Conservation (phyloP, 495 filamentous ascomycete genomes). For the Cercophora samala region DNA sequence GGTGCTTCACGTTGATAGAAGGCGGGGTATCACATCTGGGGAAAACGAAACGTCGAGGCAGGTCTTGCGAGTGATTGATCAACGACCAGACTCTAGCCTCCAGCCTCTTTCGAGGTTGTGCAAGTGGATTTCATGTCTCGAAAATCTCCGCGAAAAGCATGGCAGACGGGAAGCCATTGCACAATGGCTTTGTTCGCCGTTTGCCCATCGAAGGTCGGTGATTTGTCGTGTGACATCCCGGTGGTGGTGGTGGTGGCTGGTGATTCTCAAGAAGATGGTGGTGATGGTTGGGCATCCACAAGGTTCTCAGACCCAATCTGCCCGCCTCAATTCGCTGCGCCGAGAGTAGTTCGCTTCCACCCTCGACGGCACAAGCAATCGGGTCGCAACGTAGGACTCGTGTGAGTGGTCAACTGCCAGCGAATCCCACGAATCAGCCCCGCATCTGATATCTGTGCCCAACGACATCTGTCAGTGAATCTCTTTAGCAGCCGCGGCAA, state of each 20-base stretch:
- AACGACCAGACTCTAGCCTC: background rate
- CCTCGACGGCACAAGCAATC: conserved; percentile 5
- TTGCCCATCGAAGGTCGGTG: conserved; percentile 1
- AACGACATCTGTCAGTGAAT: conserved; percentile 2
- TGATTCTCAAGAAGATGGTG: background rate
- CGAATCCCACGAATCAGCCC: conserved; percentile 4
- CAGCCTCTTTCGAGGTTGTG: background rate
- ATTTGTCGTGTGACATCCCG: background rate
- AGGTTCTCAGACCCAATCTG: conserved; percentile 2
- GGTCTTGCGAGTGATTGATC: background rate
- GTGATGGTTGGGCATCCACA: conserved; percentile 22
- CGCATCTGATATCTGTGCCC: conserved; percentile 12
- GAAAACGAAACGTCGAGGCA: background rate
- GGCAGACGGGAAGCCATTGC: background rate
- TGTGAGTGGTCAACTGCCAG: background rate
- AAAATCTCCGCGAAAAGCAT: conserved; percentile 6
- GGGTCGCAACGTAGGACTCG: conserved; percentile 8
- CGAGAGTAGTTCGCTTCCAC: background rate
- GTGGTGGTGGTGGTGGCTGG: background rate
- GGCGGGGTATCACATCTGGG: conserved; percentile 2
- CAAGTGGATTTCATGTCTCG: background rate
- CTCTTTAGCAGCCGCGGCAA: background rate
- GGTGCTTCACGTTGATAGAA: background rate
- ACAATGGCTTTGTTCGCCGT: background rate
- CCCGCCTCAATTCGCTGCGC: background rate